Base-by-base conservation (phyloP, 208 protist genomes). In the Acanthamoeba lenticulata region DNA sequence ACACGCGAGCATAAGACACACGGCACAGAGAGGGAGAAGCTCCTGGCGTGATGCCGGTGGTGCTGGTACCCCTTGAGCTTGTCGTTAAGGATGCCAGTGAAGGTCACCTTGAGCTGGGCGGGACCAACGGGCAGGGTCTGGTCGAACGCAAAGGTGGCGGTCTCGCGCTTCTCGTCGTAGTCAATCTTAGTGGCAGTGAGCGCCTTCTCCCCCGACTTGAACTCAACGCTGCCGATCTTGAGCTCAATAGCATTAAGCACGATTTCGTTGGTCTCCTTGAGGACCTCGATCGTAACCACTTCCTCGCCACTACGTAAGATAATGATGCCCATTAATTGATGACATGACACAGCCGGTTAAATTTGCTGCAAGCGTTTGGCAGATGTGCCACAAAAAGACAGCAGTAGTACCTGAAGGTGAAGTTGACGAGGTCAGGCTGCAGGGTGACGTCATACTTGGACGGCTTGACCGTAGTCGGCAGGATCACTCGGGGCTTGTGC, bases 81-180 rank as follows among this genome's bases (percentile, higher is more conserved):
- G 67, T 99, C 98, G 94, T 98, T 99, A 7, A 99, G 97, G 24
- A 96, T 96, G 91, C 98, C 99, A 21, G 85, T 95, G 94, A 98
- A 99, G 62, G 95, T 79, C 49, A 99, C 97, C 27, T 65, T 77
- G 6, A 99, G 95, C 40, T 94, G 90, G 1, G 94, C 94, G 15
- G 95, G 81, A 38, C 95, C 96, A 4, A 40, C 19, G 0, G 72
- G 34, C n/a, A 96, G 15, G 5, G 40, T 90, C 36, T 94, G 6
- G n/a, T 52, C 45, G 40, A 96, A 95, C 0, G 49, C 74, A 44
- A 97, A 83, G 1, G 90, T 92, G 38, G 95, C 91, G 34, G 42
- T 49, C 45, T 95, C 91, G n/a, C 89, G 86, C 60, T 90, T 44
- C 47, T 96, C 47, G 62, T 97, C 52, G 60, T 69, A 96, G 19